phyloP scores from a whole-genome alignment of 2,329 filamentous ascomycete genomes.

The Ophiostoma ulmi region DNA sequence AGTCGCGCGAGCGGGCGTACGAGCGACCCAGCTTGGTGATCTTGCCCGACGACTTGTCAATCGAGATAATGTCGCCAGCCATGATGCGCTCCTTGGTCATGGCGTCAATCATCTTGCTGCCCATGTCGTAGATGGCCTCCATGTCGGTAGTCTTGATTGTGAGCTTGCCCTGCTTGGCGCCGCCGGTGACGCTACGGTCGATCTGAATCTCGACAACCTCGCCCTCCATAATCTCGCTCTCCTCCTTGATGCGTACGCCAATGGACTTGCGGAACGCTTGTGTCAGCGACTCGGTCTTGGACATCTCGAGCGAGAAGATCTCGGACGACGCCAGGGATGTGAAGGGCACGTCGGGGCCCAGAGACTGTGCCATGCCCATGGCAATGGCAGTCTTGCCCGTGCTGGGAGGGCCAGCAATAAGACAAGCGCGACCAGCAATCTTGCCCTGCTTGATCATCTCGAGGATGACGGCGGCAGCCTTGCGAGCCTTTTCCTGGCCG shows the following conservation, averaged over 20 bases:
- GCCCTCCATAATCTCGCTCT: slow-evolving; percentile 98
- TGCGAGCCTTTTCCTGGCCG: slow-evolving; percentile 92
- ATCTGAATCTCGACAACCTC: slow-evolving; percentile 99
- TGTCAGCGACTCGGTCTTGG: slow-evolving; percentile 95
- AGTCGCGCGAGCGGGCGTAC: slow-evolving; percentile 90
- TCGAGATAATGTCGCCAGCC: slow-evolving; percentile 96
- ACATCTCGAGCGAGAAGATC: slow-evolving; percentile 99
- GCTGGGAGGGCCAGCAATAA: slow-evolving; percentile 92
- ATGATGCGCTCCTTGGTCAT: slow-evolving; percentile 99
- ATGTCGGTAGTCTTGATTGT: slow-evolving; percentile 99
- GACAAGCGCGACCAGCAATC: slow-evolving; percentile 88
- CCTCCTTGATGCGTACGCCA: slow-evolving; percentile 95
- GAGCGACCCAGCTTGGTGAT: slow-evolving; percentile 96
- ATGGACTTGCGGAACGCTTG: slow-evolving; percentile 99
- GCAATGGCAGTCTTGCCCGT: slow-evolving; percentile 98
- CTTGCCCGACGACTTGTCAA: slow-evolving; percentile 96
- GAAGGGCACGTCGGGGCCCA: slow-evolving; percentile 91
- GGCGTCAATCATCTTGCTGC: slow-evolving; percentile 98
- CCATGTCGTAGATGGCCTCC: slow-evolving; percentile 99
- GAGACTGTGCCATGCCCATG: slow-evolving; percentile 96
- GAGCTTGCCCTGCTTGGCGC: slow-evolving; percentile 96
- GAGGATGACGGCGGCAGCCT: slow-evolving; percentile 90
- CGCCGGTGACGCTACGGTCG: slow-evolving; percentile 90
- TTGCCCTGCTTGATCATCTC: slow-evolving; percentile 99
- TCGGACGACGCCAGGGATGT: slow-evolving; percentile 93